Conservation (phyloP, 768 basidiomycete species). For the Cytidiella melzeri region DNA sequence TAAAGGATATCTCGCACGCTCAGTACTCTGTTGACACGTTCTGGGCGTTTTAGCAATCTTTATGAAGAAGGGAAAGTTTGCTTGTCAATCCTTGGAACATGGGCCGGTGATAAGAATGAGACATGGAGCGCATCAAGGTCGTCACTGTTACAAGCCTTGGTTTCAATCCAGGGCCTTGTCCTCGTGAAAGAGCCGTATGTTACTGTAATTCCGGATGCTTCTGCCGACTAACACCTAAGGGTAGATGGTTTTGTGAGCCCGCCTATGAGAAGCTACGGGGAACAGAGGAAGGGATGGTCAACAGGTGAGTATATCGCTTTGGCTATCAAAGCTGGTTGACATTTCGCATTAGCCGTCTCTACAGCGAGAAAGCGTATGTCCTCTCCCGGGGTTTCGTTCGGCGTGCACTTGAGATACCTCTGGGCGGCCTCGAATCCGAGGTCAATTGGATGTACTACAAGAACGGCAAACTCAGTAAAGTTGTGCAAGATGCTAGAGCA, state of each 20-base stretch:
- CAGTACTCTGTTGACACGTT: no score
- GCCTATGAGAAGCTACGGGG: conserved; percentile 90
- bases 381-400: conserved; percentile 85
- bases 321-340: background rate
- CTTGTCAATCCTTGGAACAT: conserved; percentile 85
- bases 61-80: conserved; percentile 97
- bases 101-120: conserved; percentile 85
- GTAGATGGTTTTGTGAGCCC: conserved; percentile 86
- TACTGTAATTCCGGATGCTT: background rate
- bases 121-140: conserved; percentile 82
- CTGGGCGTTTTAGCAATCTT: conserved; percentile 52
- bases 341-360: conserved; percentile 61
- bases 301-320: conserved; percentile 44
- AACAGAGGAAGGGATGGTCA: conserved; percentile 84
- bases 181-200: conserved; percentile 87
- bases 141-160: conserved; percentile 84
- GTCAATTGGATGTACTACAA: conserved; percentile 68
- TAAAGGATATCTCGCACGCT: conserved; percentile 6
- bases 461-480: conserved; percentile 58
- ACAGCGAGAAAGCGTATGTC: conserved; percentile 91
- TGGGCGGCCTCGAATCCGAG: conserved; percentile 64
- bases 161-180: conserved; percentile 92
- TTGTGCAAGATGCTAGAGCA: conserved; percentile 52
- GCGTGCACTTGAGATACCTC: conserved; percentile 80
- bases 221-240: background rate